A percentile compares a stretch with the other conserved stretches of the same genome.
phyloP scores from a whole-genome alignment of 768 basidiomycete genomes.

The Mycena olivaceomarginata region DNA sequence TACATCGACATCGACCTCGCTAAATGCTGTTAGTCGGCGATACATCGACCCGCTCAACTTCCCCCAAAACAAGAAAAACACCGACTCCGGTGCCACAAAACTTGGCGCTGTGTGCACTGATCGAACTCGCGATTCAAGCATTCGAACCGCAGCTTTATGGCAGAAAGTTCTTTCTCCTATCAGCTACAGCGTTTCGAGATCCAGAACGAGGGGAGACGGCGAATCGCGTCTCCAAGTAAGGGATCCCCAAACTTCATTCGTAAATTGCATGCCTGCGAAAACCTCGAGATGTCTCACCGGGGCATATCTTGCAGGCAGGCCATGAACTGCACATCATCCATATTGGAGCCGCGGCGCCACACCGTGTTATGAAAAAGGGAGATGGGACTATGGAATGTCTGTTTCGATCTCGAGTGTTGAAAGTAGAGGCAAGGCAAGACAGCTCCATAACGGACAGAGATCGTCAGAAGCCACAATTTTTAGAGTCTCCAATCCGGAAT shows the following conservation, averaged over 20 bases:
- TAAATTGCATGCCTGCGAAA: conserved; percentile 11
- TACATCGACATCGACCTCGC: no score
- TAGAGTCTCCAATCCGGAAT: not conserved
- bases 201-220: conserved; percentile 1
- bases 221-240: not conserved
- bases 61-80: no score
- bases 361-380: conserved; percentile 2
- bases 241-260: conserved; percentile 11
- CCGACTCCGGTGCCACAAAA: no score
- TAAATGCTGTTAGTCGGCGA: no score
- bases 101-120: no score
- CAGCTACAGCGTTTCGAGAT: not conserved
- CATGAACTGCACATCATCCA: not conserved
- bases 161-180: not conserved
- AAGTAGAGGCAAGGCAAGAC: not conserved
- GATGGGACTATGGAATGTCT: not conserved
- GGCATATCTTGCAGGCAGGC: not conserved
- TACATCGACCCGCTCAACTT: no score
- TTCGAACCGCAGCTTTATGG: not conserved
- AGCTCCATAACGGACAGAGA: not conserved
- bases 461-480: not conserved
- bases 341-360: not conserved
- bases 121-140: conserved; percentile 9
- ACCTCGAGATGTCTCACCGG: not conserved
- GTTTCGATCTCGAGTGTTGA: not conserved